Evolutionary conservation across 1,284 basidiomycete genomes (phyloP).

Genomic region (Wallemia mellicola): DNA sequence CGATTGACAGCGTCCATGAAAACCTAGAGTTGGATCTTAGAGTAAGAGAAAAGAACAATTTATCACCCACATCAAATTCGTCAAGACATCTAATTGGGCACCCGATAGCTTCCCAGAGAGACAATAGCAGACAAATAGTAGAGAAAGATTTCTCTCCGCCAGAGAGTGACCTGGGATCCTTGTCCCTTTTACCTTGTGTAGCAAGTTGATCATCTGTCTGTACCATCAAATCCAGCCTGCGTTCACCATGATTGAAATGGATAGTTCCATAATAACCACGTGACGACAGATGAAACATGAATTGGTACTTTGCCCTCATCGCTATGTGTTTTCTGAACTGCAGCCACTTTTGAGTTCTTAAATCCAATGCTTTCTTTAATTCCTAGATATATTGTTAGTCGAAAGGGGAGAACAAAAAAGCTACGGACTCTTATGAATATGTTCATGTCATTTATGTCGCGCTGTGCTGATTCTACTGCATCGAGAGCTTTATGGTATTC

Average conservation of each 20-base stretch:
- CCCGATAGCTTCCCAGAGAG: constrained; percentile 81
- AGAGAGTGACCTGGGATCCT: constrained; percentile 35
- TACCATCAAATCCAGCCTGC: constrained; percentile 31
- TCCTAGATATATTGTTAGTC: too few species aligned
- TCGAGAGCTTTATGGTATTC: constrained; percentile 32
- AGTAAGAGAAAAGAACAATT: background rate
- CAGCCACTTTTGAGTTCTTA: constrained; percentile 46
- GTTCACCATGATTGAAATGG: constrained; percentile 41
- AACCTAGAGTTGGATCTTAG: constrained; percentile 25
- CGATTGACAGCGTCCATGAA: constrained; percentile 90
- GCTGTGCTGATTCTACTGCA: constrained; percentile 26
- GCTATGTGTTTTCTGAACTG: constrained; percentile 62
- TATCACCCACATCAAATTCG: constrained; percentile 16
- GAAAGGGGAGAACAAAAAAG: constrained; percentile 1
- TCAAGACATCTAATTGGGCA: constrained; percentile 84
- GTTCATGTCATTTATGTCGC: constrained; percentile 30
- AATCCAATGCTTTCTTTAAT: constrained; percentile 29
- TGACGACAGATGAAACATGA: constrained; percentile 47
- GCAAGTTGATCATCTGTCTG: constrained; percentile 9
- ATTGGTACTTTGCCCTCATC: constrained; percentile 49
- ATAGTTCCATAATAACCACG: constrained; percentile 62
- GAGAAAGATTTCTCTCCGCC: constrained; percentile 95
- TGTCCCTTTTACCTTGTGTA: constrained; percentile 4
- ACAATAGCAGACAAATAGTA: constrained; percentile 69
- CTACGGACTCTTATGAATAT: constrained; percentile 28